Conservation (phyloP, 495 filamentous ascomycete genomes). For the Penicillium pulvis region DNA sequence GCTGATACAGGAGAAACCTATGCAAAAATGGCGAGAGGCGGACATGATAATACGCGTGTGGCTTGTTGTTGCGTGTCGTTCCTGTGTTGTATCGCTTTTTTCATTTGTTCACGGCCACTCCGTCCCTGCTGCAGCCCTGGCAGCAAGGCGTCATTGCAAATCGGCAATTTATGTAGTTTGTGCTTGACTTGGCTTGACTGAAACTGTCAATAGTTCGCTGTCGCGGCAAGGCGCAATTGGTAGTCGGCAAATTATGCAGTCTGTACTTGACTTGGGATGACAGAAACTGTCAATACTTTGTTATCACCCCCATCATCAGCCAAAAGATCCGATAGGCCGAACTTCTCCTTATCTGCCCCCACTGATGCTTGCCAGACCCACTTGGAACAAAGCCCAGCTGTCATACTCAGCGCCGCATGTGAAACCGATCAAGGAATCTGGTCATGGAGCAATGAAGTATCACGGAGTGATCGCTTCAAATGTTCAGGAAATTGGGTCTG, state of each 20-base stretch:
- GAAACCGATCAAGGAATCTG: not conserved
- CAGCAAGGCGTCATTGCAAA: constrained; percentile 1
- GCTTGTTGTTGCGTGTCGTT: constrained; percentile 1
- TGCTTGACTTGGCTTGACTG: constrained; percentile 3
- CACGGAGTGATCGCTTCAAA: not conserved
- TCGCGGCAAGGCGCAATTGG: not conserved
- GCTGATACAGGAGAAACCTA: constrained; percentile 11
- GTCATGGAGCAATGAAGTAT: not conserved
- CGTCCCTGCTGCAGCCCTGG: constrained; percentile 7
- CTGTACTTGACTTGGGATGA: too few species aligned
- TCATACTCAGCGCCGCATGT: constrained; percentile 14
- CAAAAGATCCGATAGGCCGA: not conserved
- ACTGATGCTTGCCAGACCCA: constrained; percentile 7
- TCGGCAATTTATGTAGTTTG: constrained; percentile 10
- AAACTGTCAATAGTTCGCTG: not conserved
- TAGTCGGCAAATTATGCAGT: too few species aligned
- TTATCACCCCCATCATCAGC: too few species aligned
- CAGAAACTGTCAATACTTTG: too few species aligned
- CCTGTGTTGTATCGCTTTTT: constrained; percentile 6
- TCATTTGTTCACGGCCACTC: constrained; percentile 6
- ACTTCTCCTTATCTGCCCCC: constrained; percentile 9
- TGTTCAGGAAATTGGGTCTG: not conserved
- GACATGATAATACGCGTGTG: constrained; percentile 7
- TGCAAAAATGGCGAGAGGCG: constrained; percentile 6
- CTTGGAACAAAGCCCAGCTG: constrained; percentile 8